Evolutionary conservation across 2,329 filamentous ascomycete genomes (phyloP).

Genomic region (Pyrenochaeta sp.): DNA sequence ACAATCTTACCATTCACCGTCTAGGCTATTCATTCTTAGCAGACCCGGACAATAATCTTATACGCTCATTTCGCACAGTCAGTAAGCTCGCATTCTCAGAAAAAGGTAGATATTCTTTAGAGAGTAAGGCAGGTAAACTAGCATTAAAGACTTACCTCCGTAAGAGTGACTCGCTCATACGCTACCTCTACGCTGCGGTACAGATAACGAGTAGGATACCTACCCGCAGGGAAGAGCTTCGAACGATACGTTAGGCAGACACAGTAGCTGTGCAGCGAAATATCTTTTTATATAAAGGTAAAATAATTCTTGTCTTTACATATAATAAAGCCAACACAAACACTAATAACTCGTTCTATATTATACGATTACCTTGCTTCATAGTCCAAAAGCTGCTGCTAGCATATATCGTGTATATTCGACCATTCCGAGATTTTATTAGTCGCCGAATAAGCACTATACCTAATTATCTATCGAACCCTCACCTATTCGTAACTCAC

Average conservation of each 20-base stretch:
- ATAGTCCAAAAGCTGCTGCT: slow-evolving; percentile 5
- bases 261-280: slow-evolving; percentile 7
- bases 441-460: not conserved
- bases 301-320: slow-evolving; percentile 12
- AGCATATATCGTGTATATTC: slow-evolving; percentile 8
- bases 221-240: slow-evolving; percentile 8
- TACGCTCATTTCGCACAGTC: too few relatives aligned
- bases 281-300: slow-evolving; percentile 12
- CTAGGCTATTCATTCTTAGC: slow-evolving; percentile 9
- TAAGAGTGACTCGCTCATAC: slow-evolving; percentile 2
- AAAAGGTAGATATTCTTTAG: too few relatives aligned
- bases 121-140: too few relatives aligned
- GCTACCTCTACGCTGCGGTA: not conserved
- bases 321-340: slow-evolving; percentile 11
- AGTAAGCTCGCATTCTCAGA: too few relatives aligned
- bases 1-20: slow-evolving; percentile 12
- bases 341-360: slow-evolving; percentile 12
- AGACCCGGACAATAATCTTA: slow-evolving; percentile 10
- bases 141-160: too few relatives aligned
- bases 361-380: slow-evolving; percentile 4
- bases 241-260: slow-evolving; percentile 7
- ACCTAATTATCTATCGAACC: slow-evolving; percentile 5
- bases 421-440: slow-evolving; percentile 4
- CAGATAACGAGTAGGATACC: slow-evolving; percentile 4
- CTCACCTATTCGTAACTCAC: slow-evolving; percentile 9